Conservation (phyloP, 495 filamentous ascomycete species). For the Cairneyella variabilis region DNA sequence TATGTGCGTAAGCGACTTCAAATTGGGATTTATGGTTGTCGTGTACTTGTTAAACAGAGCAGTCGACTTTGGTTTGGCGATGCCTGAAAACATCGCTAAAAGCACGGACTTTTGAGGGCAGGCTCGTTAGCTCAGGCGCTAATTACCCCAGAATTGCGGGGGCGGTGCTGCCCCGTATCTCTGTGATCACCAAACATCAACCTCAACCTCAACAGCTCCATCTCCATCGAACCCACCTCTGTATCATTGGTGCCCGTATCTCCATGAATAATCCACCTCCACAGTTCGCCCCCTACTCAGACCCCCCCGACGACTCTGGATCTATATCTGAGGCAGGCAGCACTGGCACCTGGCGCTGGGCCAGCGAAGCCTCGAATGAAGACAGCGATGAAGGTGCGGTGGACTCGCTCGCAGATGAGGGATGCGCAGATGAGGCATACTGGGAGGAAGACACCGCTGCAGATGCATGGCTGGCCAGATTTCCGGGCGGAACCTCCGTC, state of each 20-base stretch:
- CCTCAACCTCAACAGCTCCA: not conserved
- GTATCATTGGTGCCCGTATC: not conserved
- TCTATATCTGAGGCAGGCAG: not conserved
- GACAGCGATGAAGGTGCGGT: not conserved
- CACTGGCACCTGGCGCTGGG: not conserved
- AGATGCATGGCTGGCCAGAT: constrained; percentile 5
- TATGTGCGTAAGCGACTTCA: no score
- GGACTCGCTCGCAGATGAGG: not conserved
- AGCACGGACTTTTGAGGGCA: no score
- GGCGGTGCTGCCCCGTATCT: not conserved
- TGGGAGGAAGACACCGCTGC: constrained; percentile 2
- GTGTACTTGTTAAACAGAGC: no score
- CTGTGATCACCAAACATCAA: not conserved
- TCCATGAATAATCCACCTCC: constrained; percentile 1
- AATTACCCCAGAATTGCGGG: not conserved
- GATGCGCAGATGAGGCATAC: constrained; percentile 6
- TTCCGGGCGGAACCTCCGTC: not conserved
- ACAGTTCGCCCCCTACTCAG: not conserved
- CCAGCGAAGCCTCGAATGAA: constrained; percentile 2
- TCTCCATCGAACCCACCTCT: not conserved
- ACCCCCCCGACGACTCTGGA: not conserved
- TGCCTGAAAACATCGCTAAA: no score
- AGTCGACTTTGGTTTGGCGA: no score
- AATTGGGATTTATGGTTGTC: no score
- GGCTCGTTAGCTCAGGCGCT: no score